These are phyloP conservation scores for Keithomyces neogunnii DNA, from an alignment of 2,329 filamentous ascomycete species.

Conservation along the genomic window DNA sequence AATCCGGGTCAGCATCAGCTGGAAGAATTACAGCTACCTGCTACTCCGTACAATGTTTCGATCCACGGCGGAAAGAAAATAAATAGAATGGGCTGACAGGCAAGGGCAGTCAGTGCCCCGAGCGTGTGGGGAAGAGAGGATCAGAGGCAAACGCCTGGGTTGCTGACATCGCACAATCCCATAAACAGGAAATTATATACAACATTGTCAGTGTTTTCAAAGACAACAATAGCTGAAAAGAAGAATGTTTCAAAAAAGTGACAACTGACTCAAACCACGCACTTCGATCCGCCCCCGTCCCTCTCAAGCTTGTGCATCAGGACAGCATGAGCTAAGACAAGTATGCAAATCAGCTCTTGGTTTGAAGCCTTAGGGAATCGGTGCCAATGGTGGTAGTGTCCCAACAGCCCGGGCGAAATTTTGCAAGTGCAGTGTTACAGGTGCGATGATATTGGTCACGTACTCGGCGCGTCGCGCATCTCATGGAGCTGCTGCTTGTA, in stretches of 20 bases:
- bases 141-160: neutral
- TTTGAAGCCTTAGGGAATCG: no score
- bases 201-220: neutral
- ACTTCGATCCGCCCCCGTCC: no score
- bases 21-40: neutral
- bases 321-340: no score
- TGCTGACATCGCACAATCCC: neutral
- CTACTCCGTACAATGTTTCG: neutral
- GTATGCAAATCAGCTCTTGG: no score
- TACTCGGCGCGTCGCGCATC: neutral
- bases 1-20: no score
- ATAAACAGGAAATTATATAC: neutral
- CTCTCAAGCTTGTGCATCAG: no score
- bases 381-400: no score
- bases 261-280: no score
- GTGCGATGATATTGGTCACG: no score
- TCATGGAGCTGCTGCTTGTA: neutral
- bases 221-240: neutral
- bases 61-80: neutral
- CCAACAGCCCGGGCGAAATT: no score
- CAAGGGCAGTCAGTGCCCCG: neutral
- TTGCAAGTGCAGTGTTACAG: no score
- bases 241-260: no score
- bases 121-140: neutral
- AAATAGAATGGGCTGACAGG: neutral